These are phyloP conservation scores for Myxozyma neglecta DNA, from an alignment of 805 yeast genomes.

Conservation along the genomic window DNA sequence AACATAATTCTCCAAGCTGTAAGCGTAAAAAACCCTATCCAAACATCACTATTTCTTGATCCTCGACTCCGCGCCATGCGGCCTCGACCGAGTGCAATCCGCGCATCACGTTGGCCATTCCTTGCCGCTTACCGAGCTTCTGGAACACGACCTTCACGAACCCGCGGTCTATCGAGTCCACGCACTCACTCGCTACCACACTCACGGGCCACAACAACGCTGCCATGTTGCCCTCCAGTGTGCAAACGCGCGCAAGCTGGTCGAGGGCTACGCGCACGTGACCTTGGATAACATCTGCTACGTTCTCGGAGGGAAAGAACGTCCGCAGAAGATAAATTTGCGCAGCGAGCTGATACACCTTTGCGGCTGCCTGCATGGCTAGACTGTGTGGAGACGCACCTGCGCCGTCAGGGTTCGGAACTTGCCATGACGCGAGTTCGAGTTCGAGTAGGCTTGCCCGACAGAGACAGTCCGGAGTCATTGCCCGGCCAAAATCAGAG, in stretches of 20 bases:
- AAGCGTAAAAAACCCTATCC: slow-evolving; percentile 3
- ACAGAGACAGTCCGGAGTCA: slow-evolving; percentile 19
- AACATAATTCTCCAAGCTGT: background rate
- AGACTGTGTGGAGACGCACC: slow-evolving; percentile 10
- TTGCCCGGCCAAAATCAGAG: slow-evolving; percentile 22
- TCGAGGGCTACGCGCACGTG: slow-evolving; percentile 26
- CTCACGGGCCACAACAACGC: slow-evolving; percentile 31
- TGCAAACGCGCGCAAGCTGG: slow-evolving; percentile 28
- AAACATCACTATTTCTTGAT: slow-evolving; percentile 18
- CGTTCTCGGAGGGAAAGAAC: slow-evolving; percentile 22
- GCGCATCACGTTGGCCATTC: slow-evolving; percentile 30
- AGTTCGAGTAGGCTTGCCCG: slow-evolving; percentile 29
- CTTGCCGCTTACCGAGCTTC: slow-evolving; percentile 26
- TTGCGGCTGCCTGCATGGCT: slow-evolving; percentile 30
- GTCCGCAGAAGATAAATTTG: slow-evolving; percentile 30
- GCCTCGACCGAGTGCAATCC: slow-evolving; percentile 27
- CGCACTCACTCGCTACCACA: slow-evolving; percentile 30
- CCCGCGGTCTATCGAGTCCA: slow-evolving; percentile 29
- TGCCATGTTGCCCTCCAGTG: slow-evolving; percentile 31
- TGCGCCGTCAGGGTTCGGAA: background rate
- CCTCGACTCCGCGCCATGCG: slow-evolving; percentile 20
- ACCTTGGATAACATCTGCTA: slow-evolving; percentile 19
- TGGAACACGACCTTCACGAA: slow-evolving; percentile 30
- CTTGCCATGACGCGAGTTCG: slow-evolving; percentile 26
- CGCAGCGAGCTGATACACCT: slow-evolving; percentile 29